Evolutionary conservation across 805 yeast genomes (phyloP), one percentile per base, ranked within the genome.

Genomic region (Grigorovia humatica): DNA sequence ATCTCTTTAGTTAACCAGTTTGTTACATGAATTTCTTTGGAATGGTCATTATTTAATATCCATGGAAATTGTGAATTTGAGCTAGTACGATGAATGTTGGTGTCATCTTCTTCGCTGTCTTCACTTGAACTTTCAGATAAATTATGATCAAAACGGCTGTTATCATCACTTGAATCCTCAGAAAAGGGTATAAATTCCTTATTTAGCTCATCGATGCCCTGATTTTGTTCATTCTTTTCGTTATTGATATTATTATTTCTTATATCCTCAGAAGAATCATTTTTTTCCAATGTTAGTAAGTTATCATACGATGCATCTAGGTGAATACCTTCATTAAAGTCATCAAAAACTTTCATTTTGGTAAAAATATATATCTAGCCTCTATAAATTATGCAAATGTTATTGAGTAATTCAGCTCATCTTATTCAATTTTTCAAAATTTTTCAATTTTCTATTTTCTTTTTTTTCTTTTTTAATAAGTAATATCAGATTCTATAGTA

Each of bases 1-100:
- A 91, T 86, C 64, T 91, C 99, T 70, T 77, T 73, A 5, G 93
- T 84, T 40, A 91, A 74, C 93, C 96, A 88, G 56, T 85, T 89
- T 1, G 90, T 82, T 38, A 89, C 80, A 59, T 86, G 91, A 57
- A 76, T 75, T 62, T 85, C 89, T 50, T 72, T 77, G 1, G 88
- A 79, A 62, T 87, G 95, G 58, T 86, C 89, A 55, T 82, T 85
- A 55, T 82, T 80, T 51, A 80, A 74, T 20, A 86, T 76, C 96
- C 96, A 89, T 0, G 96, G 95, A 54, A 62, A 69, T 48, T 68
- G 71, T 43, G 49, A 48, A 44, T 52, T 56, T 41, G 49, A 51
- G 27, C 8, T 19, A 15, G 46, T 7, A 23, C 19, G 20, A 15
- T 44, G 35, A 12, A 23, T 32, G 38, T 32, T 32, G 5, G 15